A percentile compares a stretch with the other conserved stretches of the same genome.
phyloP scores from a whole-genome alignment of 2,329 filamentous ascomycete genomes.

The Verruconis gallopava region DNA sequence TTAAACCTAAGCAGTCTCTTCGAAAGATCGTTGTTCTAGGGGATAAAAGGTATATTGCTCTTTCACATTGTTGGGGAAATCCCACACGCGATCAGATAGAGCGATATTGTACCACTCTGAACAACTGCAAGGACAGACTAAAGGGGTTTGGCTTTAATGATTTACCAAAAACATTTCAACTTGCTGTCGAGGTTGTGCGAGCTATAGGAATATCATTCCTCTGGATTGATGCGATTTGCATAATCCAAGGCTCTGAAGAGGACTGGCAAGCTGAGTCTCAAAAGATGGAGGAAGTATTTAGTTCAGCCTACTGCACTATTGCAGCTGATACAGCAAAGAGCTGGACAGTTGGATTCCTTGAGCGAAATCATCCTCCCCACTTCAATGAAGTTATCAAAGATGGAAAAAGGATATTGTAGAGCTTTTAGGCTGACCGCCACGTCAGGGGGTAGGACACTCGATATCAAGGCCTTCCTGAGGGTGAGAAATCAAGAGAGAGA shows the following conservation, averaged over 20 bases:
- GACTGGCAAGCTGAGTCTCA: constrained; percentile 6
- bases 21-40: too few relatives aligned
- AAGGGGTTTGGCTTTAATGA: too few relatives aligned
- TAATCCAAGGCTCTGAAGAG: constrained; percentile 3
- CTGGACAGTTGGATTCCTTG: not conserved
- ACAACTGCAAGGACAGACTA: too few relatives aligned
- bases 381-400: too few relatives aligned
- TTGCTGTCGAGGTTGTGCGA: not conserved
- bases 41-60: too few relatives aligned
- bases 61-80: too few relatives aligned
- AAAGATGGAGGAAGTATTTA: constrained; percentile 2
- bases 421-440: not conserved
- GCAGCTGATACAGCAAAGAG: constrained; percentile 1
- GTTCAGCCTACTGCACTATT: constrained; percentile 1
- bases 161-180: not conserved
- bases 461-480: too few relatives aligned
- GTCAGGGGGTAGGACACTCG: too few relatives aligned
- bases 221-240: constrained; percentile 9
- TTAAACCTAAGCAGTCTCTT: too few relatives aligned
- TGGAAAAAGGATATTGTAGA: not conserved
- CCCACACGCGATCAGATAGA: too few relatives aligned
- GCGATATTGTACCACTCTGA: too few relatives aligned
- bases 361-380: not conserved
- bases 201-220: not conserved
- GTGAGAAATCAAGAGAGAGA: too few relatives aligned